These are phyloP conservation scores for Irpex lacteus DNA, from an alignment of 1,284 basidiomycete genomes.

Conservation along the genomic window DNA sequence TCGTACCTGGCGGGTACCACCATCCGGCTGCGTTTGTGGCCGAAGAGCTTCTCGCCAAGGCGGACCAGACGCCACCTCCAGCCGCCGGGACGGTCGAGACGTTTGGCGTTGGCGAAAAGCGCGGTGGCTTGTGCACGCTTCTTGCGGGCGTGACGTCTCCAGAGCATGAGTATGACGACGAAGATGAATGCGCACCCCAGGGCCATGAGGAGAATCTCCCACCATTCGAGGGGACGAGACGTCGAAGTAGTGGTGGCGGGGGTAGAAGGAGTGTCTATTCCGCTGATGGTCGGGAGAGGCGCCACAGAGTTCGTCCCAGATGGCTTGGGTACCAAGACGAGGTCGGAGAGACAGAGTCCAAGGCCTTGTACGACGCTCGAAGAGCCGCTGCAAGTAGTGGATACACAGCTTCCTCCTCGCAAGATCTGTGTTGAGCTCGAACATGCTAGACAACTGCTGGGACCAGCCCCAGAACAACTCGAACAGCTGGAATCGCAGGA, in stretches of 20 bases:
- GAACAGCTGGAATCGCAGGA: conserved; percentile 72
- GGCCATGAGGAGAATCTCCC: conserved; percentile 80
- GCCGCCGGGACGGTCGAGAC: conserved; percentile 39
- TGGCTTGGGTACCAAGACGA: conserved; percentile 52
- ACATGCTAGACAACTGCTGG: conserved; percentile 72
- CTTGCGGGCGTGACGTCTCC: conserved; percentile 66
- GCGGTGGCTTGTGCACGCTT: conserved; percentile 63
- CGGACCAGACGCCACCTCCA: conserved; percentile 57
- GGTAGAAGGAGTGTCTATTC: conserved; percentile 44
- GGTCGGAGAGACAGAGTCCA: conserved; percentile 73
- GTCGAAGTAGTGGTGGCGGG: conserved; percentile 27
- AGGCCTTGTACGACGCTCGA: conserved; percentile 60
- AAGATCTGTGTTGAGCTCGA: conserved; percentile 59
- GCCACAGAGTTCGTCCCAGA: conserved; percentile 42
- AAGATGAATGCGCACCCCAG: conserved; percentile 79
- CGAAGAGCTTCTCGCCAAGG: conserved; percentile 57
- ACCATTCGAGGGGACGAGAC: conserved; percentile 55
- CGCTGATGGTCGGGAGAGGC: conserved; percentile 55
- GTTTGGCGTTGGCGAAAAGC: conserved; percentile 60
- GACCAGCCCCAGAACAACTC: conserved; percentile 66
- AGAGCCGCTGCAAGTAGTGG: conserved; percentile 54
- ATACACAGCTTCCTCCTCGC: conserved; percentile 58
- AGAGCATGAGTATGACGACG: conserved; percentile 58
- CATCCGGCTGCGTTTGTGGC: conserved; percentile 36
- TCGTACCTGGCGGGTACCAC: conserved; percentile 21